These are phyloP conservation scores for Colletotrichum truncatum DNA, from an alignment of 2,329 filamentous ascomycete species.

Conservation along the genomic window DNA sequence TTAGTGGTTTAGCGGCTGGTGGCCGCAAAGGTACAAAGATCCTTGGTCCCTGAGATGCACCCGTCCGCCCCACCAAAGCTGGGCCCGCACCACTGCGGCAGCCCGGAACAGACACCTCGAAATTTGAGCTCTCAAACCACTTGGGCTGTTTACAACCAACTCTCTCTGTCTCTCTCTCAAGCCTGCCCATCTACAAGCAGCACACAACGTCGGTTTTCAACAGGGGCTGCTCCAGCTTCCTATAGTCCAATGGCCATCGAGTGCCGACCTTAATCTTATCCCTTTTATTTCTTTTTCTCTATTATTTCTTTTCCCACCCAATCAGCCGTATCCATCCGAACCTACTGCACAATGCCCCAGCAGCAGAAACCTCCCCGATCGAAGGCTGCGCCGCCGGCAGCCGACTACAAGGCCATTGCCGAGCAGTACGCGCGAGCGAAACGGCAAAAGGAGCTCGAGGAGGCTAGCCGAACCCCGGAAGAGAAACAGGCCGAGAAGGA, in stretches of 20 bases:
- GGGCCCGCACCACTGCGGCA: not conserved
- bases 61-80: constrained; percentile 26
- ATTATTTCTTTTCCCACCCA: constrained; percentile 21
- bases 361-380: constrained; percentile 21
- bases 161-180: constrained; percentile 1
- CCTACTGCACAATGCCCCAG: constrained; percentile 22
- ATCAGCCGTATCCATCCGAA: not conserved
- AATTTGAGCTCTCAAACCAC: constrained; percentile 27
- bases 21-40: constrained; percentile 8
- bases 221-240: constrained; percentile 23
- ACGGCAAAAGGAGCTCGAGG: constrained; percentile 54
- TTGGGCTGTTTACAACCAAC: not conserved
- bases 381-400: constrained; percentile 23
- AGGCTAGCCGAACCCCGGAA: constrained; percentile 42
- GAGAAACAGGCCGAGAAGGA: constrained; percentile 38
- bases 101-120: constrained; percentile 14
- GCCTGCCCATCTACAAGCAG: constrained; percentile 10
- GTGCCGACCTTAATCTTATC: constrained; percentile 20
- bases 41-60: constrained; percentile 7
- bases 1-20: not conserved
- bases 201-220: constrained; percentile 2
- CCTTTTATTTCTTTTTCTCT: constrained; percentile 15
- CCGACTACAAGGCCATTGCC: constrained; percentile 63
- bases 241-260: constrained; percentile 23
- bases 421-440: constrained; percentile 64